Conservation (phyloP, 1,284 basidiomycete genomes). For the Fomitiporia mediterranea region DNA sequence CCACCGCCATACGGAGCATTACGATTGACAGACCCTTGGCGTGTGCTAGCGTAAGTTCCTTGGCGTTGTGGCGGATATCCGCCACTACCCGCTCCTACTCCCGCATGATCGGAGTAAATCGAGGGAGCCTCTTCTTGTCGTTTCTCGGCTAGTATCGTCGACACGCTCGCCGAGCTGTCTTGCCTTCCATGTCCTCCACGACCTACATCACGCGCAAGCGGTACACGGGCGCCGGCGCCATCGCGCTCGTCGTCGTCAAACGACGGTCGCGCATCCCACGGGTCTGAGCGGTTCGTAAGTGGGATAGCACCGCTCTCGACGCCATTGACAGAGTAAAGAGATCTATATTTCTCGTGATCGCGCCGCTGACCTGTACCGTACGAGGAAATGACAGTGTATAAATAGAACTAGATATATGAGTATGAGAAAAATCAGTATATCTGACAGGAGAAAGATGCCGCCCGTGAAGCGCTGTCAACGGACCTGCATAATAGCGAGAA, state of each 20-base stretch:
- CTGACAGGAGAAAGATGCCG: background rate
- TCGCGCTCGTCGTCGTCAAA: conserved; percentile 36
- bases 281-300: conserved; percentile 55
- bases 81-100: conserved; percentile 10
- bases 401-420: conserved; percentile 50
- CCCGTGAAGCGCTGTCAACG: conserved; percentile 30
- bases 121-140: conserved; percentile 39
- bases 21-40: conserved; percentile 19
- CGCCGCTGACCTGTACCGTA: conserved; percentile 72
- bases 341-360: conserved; percentile 79
- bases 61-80: conserved; percentile 17
- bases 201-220: conserved; percentile 22
- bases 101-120: conserved; percentile 23
- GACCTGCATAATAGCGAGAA: conserved; percentile 74
- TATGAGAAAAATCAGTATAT: conserved; percentile 16
- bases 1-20: background rate
- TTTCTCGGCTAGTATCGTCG: conserved; percentile 50
- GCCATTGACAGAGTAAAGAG: conserved; percentile 63
- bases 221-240: conserved; percentile 16
- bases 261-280: conserved; percentile 68
- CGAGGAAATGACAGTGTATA: conserved; percentile 63
- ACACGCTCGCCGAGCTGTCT: conserved; percentile 51
- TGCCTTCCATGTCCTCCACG: conserved; percentile 40
- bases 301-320: conserved; percentile 58
- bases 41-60: conserved; percentile 25